Conservation (phyloP, 108 stramenopile species). For the Skeletonema costatum region DNA sequence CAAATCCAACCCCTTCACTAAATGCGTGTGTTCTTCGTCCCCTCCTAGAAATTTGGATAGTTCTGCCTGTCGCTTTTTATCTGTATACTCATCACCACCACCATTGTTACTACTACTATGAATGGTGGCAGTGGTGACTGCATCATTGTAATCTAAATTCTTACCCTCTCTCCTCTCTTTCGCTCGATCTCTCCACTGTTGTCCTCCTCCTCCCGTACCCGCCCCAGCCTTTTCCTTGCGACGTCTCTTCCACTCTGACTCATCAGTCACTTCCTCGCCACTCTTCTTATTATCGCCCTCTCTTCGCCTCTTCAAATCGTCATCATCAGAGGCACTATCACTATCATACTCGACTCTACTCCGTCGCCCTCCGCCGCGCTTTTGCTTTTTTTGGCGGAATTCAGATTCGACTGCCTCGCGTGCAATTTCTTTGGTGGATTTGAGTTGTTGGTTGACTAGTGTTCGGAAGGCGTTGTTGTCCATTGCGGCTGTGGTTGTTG, state of each 20-base stretch:
- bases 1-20: slow-evolving; percentile 88
- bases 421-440: slow-evolving; percentile 74
- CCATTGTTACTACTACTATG: not conserved
- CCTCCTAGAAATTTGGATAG: slow-evolving; percentile 86
- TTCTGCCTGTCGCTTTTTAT: slow-evolving; percentile 53
- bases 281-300: slow-evolving; percentile 33
- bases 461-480: slow-evolving; percentile 80
- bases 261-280: slow-evolving; percentile 26
- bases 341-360: slow-evolving; percentile 29
- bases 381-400: slow-evolving; percentile 41
- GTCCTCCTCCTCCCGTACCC: not conserved
- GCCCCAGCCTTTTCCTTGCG: slow-evolving; percentile 34
- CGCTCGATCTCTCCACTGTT: slow-evolving; percentile 81
- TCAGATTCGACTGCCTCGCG: slow-evolving; percentile 79
- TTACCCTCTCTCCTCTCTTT: slow-evolving; percentile 80
- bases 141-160: slow-evolving; percentile 30
- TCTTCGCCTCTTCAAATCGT: not conserved
- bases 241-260: slow-evolving; percentile 32
- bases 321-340: slow-evolving; percentile 5
- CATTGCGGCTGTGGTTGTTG: slow-evolving; percentile 37
- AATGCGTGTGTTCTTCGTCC: slow-evolving; percentile 87
- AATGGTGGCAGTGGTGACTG: not conserved
- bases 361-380: slow-evolving; percentile 3
- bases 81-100: slow-evolving; percentile 1
- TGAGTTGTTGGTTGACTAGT: slow-evolving; percentile 52